Base-by-base conservation (phyloP, 345 rosid genomes). In the Eucalyptus victrix region DNA sequence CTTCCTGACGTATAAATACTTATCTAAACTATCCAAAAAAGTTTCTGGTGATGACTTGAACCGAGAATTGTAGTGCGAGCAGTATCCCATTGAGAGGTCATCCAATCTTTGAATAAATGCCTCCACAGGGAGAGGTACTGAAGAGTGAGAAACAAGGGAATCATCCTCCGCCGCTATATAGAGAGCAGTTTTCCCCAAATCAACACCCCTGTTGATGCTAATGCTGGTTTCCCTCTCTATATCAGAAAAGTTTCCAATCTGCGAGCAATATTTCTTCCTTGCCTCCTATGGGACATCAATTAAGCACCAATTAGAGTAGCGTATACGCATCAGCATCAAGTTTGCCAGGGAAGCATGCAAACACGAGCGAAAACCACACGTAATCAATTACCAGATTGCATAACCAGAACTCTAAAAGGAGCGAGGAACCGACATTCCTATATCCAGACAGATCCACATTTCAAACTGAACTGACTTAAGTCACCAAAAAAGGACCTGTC, bases 151-250 rank as follows among this genome's bases (percentile, higher is more conserved):
- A 50, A 95, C 80, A 3, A 95, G 93, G 16, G 97, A 92, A 91
- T 94, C 97, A 90, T 95, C 97, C 93, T 96, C 97, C 9, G 96
- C 97, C 19, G 95, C 96, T 76, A 96, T 89, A 88, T 89, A 92
- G 81, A 96, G 95, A 8, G 96, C 96, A 12, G 94, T 88, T 91
- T 91, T 93, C 40, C 90, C 95, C 87, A 95, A 90, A 92, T 95
- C 96, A 91, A 95, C 94, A 69, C 93, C 37, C 91, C 92, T 92
- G 87, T 94, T 95, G 87, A 96, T 94, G 90, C 92, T 86, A 87
- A 96, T 95, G 89, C 97, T 96, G 6, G 93, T 94, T 86, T 90
- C 93, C 89, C 95, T 92, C 93, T 96, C 96, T 30, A 95, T 90
- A 85, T 56, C 76, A 26, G 96, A 92, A 40, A 95, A 88, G 30